These are phyloP conservation scores for Aspergillus ruber DNA, from an alignment of 2,329 filamentous ascomycete species.

Conservation along the genomic window DNA sequence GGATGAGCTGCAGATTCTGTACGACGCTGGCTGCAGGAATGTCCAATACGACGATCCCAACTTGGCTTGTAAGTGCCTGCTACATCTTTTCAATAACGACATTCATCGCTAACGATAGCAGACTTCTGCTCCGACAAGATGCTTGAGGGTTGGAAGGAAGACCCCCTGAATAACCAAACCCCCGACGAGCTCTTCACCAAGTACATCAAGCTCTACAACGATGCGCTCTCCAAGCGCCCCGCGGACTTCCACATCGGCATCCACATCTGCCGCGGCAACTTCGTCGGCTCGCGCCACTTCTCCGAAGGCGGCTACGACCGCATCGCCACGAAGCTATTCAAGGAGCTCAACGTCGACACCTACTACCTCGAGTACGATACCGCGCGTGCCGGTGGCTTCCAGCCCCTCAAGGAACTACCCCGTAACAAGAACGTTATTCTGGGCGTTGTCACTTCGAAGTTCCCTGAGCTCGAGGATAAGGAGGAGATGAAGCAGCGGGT, in stretches of 20 bases:
- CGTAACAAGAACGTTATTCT: constrained; percentile 58
- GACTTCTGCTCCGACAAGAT: constrained; percentile 70
- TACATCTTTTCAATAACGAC: background rate
- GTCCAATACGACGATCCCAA: constrained; percentile 65
- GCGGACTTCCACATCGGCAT: constrained; percentile 69
- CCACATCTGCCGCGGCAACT: constrained; percentile 64
- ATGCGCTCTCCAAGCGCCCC: constrained; percentile 57
- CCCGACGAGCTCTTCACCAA: constrained; percentile 66
- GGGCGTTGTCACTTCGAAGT: constrained; percentile 59
- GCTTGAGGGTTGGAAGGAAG: constrained; percentile 62
- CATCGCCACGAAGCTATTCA: constrained; percentile 61
- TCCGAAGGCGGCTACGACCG: constrained; percentile 61
- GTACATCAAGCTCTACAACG: constrained; percentile 73
- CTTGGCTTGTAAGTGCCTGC: constrained; percentile 53
- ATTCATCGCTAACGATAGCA: constrained; percentile 22
- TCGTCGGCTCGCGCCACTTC: constrained; percentile 60
- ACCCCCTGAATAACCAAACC: constrained; percentile 60
- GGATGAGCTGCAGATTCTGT: constrained; percentile 55
- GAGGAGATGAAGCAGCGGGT: constrained; percentile 57
- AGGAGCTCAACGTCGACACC: constrained; percentile 57
- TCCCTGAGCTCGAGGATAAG: constrained; percentile 56
- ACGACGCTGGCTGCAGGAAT: constrained; percentile 57
- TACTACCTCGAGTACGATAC: constrained; percentile 68
- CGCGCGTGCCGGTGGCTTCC: constrained; percentile 58
- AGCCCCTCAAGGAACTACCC: constrained; percentile 57